phyloP scores from a whole-genome alignment of 1,284 basidiomycete genomes.

The Boletus mariae region DNA sequence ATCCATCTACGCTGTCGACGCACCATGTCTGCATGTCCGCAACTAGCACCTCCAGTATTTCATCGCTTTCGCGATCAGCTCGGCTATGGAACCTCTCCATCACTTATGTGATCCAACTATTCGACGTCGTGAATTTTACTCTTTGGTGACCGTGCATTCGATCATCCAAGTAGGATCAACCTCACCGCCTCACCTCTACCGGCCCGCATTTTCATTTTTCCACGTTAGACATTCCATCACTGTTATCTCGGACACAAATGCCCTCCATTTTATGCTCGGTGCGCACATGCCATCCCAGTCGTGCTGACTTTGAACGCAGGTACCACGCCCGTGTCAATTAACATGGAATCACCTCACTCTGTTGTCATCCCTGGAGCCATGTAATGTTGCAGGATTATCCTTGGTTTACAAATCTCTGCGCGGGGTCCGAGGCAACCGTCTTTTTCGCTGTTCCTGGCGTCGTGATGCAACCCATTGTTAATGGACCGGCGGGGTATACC shows the following conservation, averaged over 20 bases:
- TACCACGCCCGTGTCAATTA: constrained; percentile 14
- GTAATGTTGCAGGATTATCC: background rate
- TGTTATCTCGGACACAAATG: background rate
- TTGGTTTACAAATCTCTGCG: constrained; percentile 16
- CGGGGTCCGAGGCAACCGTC: constrained; percentile 32
- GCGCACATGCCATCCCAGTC: constrained; percentile 8
- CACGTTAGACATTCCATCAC: background rate
- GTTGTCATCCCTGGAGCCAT: constrained; percentile 15
- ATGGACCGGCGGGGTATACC: constrained; percentile 15
- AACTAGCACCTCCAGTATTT: constrained; percentile 1
- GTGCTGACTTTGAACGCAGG: constrained; percentile 13
- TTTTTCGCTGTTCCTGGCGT: constrained; percentile 24
- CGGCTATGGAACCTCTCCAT: background rate
- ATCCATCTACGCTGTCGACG: constrained; percentile 12
- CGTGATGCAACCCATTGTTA: constrained; percentile 26
- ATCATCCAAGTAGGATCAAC: constrained; percentile 1
- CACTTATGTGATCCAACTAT: background rate
- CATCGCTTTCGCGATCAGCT: background rate
- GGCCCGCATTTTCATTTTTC: constrained; percentile 6
- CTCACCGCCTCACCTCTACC: background rate
- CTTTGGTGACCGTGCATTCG: background rate
- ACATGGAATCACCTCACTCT: constrained; percentile 26
- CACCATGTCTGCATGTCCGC: constrained; percentile 26
- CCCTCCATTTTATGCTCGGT: background rate
- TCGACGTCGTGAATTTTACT: background rate